These are phyloP conservation scores for Oryza rufipogon DNA, from an alignment of 176 grass and related monocot species.

Conservation along the genomic window DNA sequence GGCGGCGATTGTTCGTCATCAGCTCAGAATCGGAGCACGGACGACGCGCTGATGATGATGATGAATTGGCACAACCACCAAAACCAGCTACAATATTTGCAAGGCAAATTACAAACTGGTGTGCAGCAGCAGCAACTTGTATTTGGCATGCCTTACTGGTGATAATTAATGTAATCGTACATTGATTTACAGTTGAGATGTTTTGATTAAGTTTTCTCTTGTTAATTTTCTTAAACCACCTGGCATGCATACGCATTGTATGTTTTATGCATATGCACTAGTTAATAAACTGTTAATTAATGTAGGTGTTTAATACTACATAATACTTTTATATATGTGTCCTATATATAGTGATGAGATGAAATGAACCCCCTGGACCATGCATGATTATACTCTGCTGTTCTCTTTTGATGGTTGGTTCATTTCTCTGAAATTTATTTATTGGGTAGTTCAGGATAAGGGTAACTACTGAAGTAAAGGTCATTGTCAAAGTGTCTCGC, in stretches of 20 bases:
- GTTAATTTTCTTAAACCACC: background rate
- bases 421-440: too few relatives aligned
- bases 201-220: background rate
- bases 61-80: background rate
- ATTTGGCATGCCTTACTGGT: background rate
- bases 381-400: too few relatives aligned
- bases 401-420: too few relatives aligned
- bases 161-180: background rate
- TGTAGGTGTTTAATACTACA: too few relatives aligned
- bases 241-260: background rate
- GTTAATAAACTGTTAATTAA: too few relatives aligned
- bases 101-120: background rate
- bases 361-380: too few relatives aligned
- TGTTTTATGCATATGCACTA: too few relatives aligned
- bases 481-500: background rate
- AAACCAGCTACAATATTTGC: background rate
- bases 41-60: background rate
- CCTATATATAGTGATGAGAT: too few relatives aligned
- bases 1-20: background rate
- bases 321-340: too few relatives aligned
- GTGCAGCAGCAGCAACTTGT: background rate
- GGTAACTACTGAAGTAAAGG: background rate
- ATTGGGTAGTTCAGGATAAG: too few relatives aligned
- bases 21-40: conserved; percentile 9
- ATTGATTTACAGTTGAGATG: background rate